Base-by-base conservation (phyloP, 2,329 filamentous ascomycete species). In the Fusarium buharicum region DNA sequence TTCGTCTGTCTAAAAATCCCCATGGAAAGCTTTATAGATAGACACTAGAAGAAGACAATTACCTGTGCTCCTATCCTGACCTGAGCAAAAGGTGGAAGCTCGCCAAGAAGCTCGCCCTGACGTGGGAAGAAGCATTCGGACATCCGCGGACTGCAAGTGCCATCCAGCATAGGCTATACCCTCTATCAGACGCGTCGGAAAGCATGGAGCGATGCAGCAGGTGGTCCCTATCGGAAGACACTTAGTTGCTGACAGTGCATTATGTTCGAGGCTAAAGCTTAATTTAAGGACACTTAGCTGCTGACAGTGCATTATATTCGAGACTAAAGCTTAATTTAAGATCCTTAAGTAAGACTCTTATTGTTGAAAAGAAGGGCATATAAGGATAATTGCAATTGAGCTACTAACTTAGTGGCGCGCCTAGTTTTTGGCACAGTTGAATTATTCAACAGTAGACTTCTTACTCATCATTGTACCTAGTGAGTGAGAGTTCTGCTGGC, bases 11-110 rank as follows among this genome's bases (percentile, higher is more conserved):
- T 41, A 28, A 41, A 28, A 17, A 28, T 41, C n/a, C 22, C 22
- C 22, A 22, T 41, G 39, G n/a, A 41, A 41, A 28, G 39, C 39
- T 28, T 41, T n/a, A 28, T 41, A 41, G 24, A 41, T 41, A 9
- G 12, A 41, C 22, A 41, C 38, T 28, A 22, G 22, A 41, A 41
- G 22, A 41, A 41, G 39, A 30, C 39, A 22, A 41, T 41, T 41
- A 41, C 39, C 39, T 41, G 39, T n/a, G 24, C 39, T 41, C 24
- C 24, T 41, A 41, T 41, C 39, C 24, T 41, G 10, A 18, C 39
- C 39, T 41, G 39, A 41, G 39, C 24, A 41, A 41, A 41, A 30
- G 39, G 16, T 41, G 24, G 39, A 41, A 41, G n/a, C 22, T 41
- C 22, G 38, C 38, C 38, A 41, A 27, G 38, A 40, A 41, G 24